A percentile compares a stretch with the other conserved stretches of the same genome.
Evolutionary conservation across 768 basidiomycete genomes (phyloP).

Genomic region (Podaxis sp.): DNA sequence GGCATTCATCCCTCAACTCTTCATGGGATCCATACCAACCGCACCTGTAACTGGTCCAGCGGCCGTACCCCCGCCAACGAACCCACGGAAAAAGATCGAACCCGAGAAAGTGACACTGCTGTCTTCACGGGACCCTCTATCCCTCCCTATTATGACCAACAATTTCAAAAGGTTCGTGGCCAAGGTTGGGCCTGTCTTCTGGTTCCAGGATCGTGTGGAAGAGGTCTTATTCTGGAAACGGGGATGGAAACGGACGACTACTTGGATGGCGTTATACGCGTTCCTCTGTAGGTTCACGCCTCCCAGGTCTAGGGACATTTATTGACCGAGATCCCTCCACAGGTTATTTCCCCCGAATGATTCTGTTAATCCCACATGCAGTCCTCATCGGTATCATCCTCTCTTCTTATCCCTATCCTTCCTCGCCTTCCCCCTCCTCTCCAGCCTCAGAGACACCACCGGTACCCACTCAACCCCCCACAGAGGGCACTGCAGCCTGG

Average conservation of each 20-base stretch:
- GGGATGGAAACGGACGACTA: constrained; percentile 64
- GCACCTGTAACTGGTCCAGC: constrained; percentile 5
- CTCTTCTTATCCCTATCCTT: constrained; percentile 51
- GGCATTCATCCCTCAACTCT: constrained; percentile 31
- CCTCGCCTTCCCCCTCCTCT: constrained; percentile 14
- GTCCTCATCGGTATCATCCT: constrained; percentile 63
- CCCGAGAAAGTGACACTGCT: constrained; percentile 34
- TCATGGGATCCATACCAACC: constrained; percentile 29
- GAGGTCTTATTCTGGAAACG: constrained; percentile 82
- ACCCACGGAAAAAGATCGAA: constrained; percentile 21
- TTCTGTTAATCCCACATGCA: constrained; percentile 67
- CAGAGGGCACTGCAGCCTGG: constrained; percentile 75
- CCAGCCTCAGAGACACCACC: constrained; percentile 14
- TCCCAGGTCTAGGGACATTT: background rate
- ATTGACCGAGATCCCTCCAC: background rate
- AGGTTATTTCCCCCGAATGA: constrained; percentile 77
- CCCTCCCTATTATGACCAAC: constrained; percentile 68
- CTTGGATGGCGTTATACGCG: constrained; percentile 73
- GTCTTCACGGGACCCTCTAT: constrained; percentile 64
- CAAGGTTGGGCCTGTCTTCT: constrained; percentile 76
- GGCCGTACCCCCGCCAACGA: constrained; percentile 15
- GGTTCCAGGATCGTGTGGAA: constrained; percentile 85
- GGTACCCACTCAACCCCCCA: constrained; percentile 29
- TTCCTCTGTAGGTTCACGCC: constrained; percentile 64
- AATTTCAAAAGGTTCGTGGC: constrained; percentile 83